A percentile compares a stretch with the other conserved stretches of the same genome.
Conservation (phyloP, 306 rosid genomes). For the Malus fusca region DNA sequence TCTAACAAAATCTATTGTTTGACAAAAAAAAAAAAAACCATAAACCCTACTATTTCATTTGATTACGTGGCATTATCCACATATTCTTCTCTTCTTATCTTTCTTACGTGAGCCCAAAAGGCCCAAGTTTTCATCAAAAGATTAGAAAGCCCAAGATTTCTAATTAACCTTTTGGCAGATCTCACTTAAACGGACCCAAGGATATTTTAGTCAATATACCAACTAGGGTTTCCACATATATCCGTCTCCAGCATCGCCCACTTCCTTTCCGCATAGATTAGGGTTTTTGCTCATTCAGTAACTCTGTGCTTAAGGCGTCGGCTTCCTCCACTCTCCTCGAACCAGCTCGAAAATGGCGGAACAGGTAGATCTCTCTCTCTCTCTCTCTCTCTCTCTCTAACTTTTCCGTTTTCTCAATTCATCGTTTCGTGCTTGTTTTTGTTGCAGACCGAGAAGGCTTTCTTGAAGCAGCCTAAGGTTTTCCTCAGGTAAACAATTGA, state of each 20-base stretch:
- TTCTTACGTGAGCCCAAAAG: not conserved
- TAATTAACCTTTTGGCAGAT: not conserved
- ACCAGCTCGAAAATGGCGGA: conserved; percentile 44
- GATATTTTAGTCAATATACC: conserved; percentile 6
- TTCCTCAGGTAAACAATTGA: conserved; percentile 35
- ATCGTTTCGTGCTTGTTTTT: not conserved
- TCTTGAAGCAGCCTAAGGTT: conserved; percentile 70
- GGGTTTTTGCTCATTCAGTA: conserved; percentile 17
- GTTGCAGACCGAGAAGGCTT: conserved; percentile 67
- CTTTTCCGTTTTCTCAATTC: not conserved
- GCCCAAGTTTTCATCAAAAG: not conserved
- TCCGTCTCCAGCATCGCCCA: not conserved
- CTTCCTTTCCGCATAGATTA: not conserved
- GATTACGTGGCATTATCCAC: not conserved
- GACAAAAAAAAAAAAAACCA: no score
- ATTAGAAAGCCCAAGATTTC: not conserved
- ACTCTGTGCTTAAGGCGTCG: not conserved
- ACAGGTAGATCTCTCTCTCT: conserved; percentile 30
- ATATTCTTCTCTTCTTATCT: not conserved
- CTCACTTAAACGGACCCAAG: not conserved
- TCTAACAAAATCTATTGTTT: no score
- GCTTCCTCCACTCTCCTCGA: not conserved
- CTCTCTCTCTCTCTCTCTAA: not conserved
- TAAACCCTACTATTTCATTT: not conserved
- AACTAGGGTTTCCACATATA: conserved; percentile 18